Conservation (phyloP, 225 moss, liverwort and hornwort species). For the Physcomitrium patens region DNA sequence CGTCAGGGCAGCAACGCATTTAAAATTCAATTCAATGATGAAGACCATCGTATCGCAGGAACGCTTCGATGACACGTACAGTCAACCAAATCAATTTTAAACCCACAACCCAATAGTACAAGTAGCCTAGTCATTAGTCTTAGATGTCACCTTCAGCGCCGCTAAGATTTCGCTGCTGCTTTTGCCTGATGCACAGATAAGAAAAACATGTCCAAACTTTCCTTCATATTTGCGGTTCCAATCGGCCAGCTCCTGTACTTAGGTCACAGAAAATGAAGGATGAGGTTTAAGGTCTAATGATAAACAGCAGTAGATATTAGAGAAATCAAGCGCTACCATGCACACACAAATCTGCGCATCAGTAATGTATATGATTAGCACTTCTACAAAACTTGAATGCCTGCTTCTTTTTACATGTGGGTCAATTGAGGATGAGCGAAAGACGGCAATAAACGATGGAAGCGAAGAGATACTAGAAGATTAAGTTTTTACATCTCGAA, state of each 20-base stretch:
- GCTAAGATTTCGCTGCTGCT: conserved; percentile 78
- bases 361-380: no score
- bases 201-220: conserved; percentile 90
- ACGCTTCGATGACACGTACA: no score
- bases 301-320: background rate
- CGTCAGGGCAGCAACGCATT: no score
- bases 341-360: no score
- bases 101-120: no score
- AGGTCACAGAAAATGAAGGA: background rate
- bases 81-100: no score
- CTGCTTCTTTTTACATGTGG: no score
- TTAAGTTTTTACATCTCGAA: background rate
- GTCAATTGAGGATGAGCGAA: background rate
- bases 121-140: background rate
- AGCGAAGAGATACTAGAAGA: background rate
- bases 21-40: no score
- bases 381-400: no score
- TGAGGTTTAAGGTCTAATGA: background rate
- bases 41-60: no score
- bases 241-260: conserved; percentile 76
- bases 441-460: background rate
- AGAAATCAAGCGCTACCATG: background rate
- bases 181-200: conserved; percentile 92
- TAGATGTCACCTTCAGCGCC: conserved; percentile 63
- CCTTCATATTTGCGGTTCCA: conserved; percentile 89